Evolutionary conservation across 2,329 filamentous ascomycete genomes (phyloP).

Genomic region (Passalora sequoiae): DNA sequence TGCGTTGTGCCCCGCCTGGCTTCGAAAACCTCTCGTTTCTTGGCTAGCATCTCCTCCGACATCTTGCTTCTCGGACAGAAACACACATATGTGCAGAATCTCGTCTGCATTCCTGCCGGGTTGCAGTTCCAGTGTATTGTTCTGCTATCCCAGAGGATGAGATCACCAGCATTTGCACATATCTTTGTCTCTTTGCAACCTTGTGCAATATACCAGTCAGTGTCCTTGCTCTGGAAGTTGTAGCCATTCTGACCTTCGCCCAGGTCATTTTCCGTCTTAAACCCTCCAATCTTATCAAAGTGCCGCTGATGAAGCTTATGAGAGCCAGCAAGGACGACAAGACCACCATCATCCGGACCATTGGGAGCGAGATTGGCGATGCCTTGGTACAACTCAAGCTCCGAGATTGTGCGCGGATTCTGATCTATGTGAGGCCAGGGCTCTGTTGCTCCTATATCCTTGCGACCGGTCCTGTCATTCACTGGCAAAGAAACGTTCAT

Average conservation of each 20-base stretch:
- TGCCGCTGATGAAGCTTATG: conserved; percentile 41
- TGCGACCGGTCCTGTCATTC: conserved; percentile 15
- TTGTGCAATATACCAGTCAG: conserved; percentile 24
- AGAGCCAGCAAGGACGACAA: conserved; percentile 43
- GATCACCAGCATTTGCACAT: conserved; percentile 23
- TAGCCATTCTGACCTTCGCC: conserved; percentile 30
- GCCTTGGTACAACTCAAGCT: conserved; percentile 22
- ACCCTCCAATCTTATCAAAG: conserved; percentile 36
- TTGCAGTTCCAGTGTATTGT: conserved; percentile 42
- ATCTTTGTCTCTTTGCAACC: conserved; percentile 23
- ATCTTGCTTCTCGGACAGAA: conserved; percentile 18
- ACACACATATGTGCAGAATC: conserved; percentile 22
- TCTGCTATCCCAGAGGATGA: conserved; percentile 33
- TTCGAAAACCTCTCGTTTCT: conserved; percentile 20
- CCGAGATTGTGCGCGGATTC: conserved; percentile 19
- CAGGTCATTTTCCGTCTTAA: conserved; percentile 14
- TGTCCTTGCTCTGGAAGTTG: conserved; percentile 31
- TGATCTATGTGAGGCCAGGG: conserved; percentile 21
- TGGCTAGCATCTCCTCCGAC: conserved; percentile 13
- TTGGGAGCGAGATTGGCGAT: conserved; percentile 36
- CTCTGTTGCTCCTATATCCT: conserved; percentile 15
- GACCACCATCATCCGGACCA: conserved; percentile 44
- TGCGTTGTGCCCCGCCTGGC: conserved; percentile 22
- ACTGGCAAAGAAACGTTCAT: conserved; percentile 24
- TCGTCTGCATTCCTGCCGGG: conserved; percentile 17